Evolutionary conservation across 2,329 filamentous ascomycete genomes (phyloP).

Genomic region (Ophiosphaerella herpotricha): DNA sequence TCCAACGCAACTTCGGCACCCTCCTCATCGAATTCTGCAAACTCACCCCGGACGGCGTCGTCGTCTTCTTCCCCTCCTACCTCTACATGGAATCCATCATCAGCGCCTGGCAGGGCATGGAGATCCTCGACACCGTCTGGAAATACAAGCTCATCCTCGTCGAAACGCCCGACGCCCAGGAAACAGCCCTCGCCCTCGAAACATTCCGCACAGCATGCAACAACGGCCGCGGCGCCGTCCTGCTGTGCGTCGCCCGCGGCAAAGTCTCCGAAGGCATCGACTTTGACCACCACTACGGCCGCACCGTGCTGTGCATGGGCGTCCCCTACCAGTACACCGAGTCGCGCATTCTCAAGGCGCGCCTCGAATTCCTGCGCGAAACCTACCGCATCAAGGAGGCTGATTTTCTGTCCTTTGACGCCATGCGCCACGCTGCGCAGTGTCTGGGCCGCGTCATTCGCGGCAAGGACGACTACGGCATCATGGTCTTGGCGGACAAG

Average conservation of each 20-base stretch:
- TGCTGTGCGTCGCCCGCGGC: slow-evolving; percentile 93
- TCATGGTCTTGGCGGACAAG: slow-evolving; percentile 96
- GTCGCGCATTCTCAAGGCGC: slow-evolving; percentile 92
- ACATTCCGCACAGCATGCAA: slow-evolving; percentile 97
- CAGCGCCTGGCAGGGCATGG: slow-evolving; percentile 99
- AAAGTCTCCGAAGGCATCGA: slow-evolving; percentile 99
- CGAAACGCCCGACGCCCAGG: slow-evolving; percentile 95
- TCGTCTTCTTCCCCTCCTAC: slow-evolving; percentile 99
- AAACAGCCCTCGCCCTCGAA: slow-evolving; percentile 92
- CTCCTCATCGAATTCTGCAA: slow-evolving; percentile 93
- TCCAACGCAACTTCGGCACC: slow-evolving; percentile 96
- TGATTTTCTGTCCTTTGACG: slow-evolving; percentile 97
- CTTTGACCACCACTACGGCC: slow-evolving; percentile 98
- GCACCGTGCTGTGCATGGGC: slow-evolving; percentile 93
- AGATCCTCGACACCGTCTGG: slow-evolving; percentile 96
- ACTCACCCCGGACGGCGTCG: slow-evolving; percentile 93
- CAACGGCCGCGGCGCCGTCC: slow-evolving; percentile 90
- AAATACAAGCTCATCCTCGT: slow-evolving; percentile 98
- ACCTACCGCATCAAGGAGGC: slow-evolving; percentile 97
- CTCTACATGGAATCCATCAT: slow-evolving; percentile 99
- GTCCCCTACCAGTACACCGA: slow-evolving; percentile 99
- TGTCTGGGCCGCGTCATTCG: slow-evolving; percentile 92
- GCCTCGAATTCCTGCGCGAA: slow-evolving; percentile 93
- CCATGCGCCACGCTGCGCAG: slow-evolving; percentile 98
- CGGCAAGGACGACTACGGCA: slow-evolving; percentile 98